Evolutionary conservation across 1,284 basidiomycete species (phyloP).

Genomic region (Tilletia walkeri): DNA sequence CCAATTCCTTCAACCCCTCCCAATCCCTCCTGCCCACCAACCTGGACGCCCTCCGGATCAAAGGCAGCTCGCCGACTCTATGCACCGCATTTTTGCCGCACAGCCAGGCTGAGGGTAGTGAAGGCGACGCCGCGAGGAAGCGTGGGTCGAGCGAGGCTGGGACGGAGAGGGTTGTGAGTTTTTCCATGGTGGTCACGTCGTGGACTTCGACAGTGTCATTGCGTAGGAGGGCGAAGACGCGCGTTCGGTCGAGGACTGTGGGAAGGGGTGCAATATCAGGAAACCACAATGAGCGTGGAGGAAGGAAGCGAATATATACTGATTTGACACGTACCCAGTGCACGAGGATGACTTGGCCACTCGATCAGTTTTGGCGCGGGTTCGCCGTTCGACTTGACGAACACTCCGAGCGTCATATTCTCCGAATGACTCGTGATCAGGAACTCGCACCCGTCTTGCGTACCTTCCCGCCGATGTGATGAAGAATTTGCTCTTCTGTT

Average conservation of each 20-base stretch:
- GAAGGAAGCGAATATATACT: background rate
- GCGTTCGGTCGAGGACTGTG: constrained; percentile 24
- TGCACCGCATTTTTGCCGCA: constrained; percentile 25
- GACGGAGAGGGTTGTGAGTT: constrained; percentile 32
- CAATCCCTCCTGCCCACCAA: constrained; percentile 19
- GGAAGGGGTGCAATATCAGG: background rate
- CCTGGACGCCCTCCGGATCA: constrained; percentile 10
- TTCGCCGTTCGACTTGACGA: constrained; percentile 47
- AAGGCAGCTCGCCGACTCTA: constrained; percentile 10
- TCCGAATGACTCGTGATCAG: constrained; percentile 51
- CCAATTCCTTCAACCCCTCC: constrained; percentile 17
- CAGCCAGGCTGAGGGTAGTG: constrained; percentile 10
- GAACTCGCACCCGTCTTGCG: constrained; percentile 34
- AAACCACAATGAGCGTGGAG: background rate
- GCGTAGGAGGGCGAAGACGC: constrained; percentile 45
- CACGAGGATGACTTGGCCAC: constrained; percentile 52
- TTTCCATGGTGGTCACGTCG: constrained; percentile 30
- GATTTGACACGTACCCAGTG: constrained; percentile 30
- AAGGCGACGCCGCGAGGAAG: constrained; percentile 26
- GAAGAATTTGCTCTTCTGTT: no score
- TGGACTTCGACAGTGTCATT: constrained; percentile 50
- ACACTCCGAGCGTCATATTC: constrained; percentile 47
- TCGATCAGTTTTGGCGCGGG: constrained; percentile 50
- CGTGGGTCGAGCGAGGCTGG: constrained; percentile 41
- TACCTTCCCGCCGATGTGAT: background rate